A percentile compares a stretch with the other conserved stretches of the same genome.
phyloP scores from a whole-genome alignment of 2,329 filamentous ascomycete genomes.

The Phaeosphaeria sp. region DNA sequence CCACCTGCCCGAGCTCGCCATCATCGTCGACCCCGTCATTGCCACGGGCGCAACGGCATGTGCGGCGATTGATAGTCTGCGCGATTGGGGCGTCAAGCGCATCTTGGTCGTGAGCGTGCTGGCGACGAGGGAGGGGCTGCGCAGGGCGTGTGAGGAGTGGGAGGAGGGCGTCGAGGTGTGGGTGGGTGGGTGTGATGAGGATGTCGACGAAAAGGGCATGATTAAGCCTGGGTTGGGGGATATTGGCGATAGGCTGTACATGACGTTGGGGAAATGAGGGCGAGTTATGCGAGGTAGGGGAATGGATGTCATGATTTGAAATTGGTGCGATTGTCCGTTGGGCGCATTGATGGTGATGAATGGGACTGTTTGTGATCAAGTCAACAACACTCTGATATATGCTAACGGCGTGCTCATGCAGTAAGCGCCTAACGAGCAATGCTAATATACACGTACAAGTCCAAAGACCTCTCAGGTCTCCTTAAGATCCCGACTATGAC shows the following conservation, averaged over 20 bases:
- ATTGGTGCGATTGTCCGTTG: too few species aligned
- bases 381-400: too few species aligned
- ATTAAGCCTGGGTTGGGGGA: conserved; percentile 89
- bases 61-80: conserved; percentile 86
- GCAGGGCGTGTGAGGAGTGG: conserved; percentile 77
- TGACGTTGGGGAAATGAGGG: conserved; percentile 77
- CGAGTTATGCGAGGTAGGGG: not conserved
- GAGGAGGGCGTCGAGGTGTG: conserved; percentile 78
- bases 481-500: too few species aligned
- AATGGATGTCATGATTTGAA: not conserved
- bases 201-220: conserved; percentile 82
- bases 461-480: too few species aligned
- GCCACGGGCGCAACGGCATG: conserved; percentile 90
- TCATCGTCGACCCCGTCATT: conserved; percentile 90
- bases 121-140: conserved; percentile 74
- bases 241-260: conserved; percentile 86
- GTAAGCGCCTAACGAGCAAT: too few species aligned
- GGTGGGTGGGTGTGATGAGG: conserved; percentile 78
- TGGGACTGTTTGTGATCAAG: too few species aligned
- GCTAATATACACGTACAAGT: too few species aligned
- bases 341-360: too few species aligned
- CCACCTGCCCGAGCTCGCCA: conserved; percentile 67
- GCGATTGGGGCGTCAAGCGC: conserved; percentile 87
- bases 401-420: too few species aligned
- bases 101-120: conserved; percentile 80